Evolutionary conservation across 768 basidiomycete species (phyloP).

Genomic region (Zangia roseola): DNA sequence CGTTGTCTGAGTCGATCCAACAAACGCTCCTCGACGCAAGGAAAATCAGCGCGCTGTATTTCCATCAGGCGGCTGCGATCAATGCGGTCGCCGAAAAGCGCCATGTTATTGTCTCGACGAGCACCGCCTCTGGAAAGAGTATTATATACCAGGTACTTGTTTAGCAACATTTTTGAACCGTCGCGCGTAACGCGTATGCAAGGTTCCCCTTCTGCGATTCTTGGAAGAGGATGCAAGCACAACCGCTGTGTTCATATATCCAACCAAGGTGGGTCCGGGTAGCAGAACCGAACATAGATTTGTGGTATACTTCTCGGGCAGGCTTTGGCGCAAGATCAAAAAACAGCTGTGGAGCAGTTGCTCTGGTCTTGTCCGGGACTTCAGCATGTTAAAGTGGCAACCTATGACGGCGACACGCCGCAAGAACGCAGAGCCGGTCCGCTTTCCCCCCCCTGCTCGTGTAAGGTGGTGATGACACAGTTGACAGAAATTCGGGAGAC

Average conservation of each 20-base stretch:
- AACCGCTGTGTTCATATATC: conserved; percentile 84
- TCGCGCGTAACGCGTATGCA: conserved; percentile 25
- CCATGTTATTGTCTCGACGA: conserved; percentile 86
- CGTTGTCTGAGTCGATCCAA: conserved; percentile 55
- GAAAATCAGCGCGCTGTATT: conserved; percentile 63
- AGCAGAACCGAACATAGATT: background rate
- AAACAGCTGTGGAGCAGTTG: conserved; percentile 64
- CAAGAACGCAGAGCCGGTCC: conserved; percentile 61
- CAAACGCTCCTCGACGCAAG: conserved; percentile 57
- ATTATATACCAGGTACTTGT: conserved; percentile 75
- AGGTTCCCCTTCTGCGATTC: conserved; percentile 68
- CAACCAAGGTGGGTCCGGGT: conserved; percentile 63
- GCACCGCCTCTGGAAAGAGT: conserved; percentile 89
- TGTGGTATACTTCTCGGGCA: conserved; percentile 26
- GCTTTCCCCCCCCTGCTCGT: conserved; percentile 1
- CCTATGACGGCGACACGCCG: conserved; percentile 88
- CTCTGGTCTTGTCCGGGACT: conserved; percentile 59
- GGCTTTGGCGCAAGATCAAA: conserved; percentile 91
- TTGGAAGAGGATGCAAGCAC: conserved; percentile 58
- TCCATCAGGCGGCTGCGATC: conserved; percentile 72
- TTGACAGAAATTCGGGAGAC: conserved; percentile 62
- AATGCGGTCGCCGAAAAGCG: conserved; percentile 53
- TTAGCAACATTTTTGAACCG: background rate
- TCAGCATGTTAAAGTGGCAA: conserved; percentile 63
- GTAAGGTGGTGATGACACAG: background rate